Conservation (phyloP, 208 protist genomes). For the Lotmaria passim region DNA sequence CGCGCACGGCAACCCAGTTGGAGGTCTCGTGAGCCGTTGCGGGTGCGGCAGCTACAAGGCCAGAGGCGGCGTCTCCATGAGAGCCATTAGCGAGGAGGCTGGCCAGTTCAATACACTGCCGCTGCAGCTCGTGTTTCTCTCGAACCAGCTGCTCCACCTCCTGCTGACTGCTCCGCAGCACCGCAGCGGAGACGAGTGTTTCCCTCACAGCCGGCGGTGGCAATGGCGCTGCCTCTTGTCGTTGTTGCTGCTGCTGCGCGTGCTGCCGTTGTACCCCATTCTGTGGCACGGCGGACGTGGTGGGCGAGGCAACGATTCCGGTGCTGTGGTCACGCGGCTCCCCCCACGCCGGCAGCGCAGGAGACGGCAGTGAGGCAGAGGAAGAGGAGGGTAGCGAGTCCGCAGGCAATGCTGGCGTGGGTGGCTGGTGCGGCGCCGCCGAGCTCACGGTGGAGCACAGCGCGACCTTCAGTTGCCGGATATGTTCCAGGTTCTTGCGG, state of each 20-base stretch:
- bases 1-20: constrained; percentile 11
- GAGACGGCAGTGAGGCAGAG: constrained; percentile 8
- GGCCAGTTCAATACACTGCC: constrained; percentile 24
- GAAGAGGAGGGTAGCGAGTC: constrained; percentile 16
- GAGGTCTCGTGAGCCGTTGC: not conserved
- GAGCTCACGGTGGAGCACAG: constrained; percentile 32
- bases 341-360: constrained; percentile 8
- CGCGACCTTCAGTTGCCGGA: constrained; percentile 25
- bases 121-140: constrained; percentile 30
- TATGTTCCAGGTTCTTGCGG: constrained; percentile 27
- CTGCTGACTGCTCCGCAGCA: constrained; percentile 25
- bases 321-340: not conserved
- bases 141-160: constrained; percentile 26
- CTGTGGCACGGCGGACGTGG: not conserved
- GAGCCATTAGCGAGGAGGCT: constrained; percentile 9
- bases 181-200: constrained; percentile 6
- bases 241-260: too few relatives aligned
- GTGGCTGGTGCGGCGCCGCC: not conserved
- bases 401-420: not conserved
- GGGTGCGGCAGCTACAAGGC: not conserved
- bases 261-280: not conserved
- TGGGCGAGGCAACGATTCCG: not conserved
- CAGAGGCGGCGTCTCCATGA: not conserved
- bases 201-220: not conserved
- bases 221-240: not conserved